A percentile compares a stretch with the other conserved stretches of the same genome.
Conservation (phyloP, 352 stramenopile genomes). For the Globisporangium acanthophoron region DNA sequence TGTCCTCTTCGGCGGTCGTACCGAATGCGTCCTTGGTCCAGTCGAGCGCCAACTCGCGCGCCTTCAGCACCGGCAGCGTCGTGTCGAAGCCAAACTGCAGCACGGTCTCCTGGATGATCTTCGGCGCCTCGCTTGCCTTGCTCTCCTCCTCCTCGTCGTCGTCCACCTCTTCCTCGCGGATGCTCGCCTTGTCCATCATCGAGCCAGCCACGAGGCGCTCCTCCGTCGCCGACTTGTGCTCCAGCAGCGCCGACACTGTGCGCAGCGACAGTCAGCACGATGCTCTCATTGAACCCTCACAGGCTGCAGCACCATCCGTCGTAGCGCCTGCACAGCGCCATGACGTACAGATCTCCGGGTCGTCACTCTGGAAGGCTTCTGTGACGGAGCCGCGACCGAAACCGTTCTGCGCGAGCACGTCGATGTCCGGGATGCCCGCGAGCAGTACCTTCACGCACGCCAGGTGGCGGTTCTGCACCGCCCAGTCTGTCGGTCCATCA, state of each 20-base stretch:
- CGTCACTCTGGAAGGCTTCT: slow-evolving; percentile 79
- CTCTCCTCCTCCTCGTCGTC: slow-evolving; percentile 19
- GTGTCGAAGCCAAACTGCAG: slow-evolving; percentile 74
- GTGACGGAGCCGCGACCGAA: slow-evolving; percentile 81
- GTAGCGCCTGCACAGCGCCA: neutral
- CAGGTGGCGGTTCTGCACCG: slow-evolving; percentile 85
- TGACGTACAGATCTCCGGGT: slow-evolving; percentile 74
- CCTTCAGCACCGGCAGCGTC: slow-evolving; percentile 53
- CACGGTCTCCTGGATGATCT: slow-evolving; percentile 78
- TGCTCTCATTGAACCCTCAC: neutral
- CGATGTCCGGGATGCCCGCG: slow-evolving; percentile 55
- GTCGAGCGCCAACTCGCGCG: slow-evolving; percentile 74
- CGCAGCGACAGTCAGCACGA: neutral
- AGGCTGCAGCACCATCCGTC: neutral
- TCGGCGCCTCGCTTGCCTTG: slow-evolving; percentile 20
- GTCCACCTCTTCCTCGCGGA: slow-evolving; percentile 65
- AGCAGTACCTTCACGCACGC: slow-evolving; percentile 72
- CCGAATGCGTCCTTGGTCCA: slow-evolving; percentile 82
- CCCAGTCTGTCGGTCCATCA: slow-evolving; percentile 53
- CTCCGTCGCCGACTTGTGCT: slow-evolving; percentile 76
- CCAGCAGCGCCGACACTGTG: slow-evolving; percentile 62
- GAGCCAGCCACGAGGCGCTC: slow-evolving; percentile 67
- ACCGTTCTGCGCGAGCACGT: slow-evolving; percentile 77
- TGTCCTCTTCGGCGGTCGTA: slow-evolving; percentile 76
- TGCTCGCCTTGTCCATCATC: slow-evolving; percentile 59